Percentiles rank a stretch among this genome's conserved stretches.
These are phyloP conservation scores for Penicillium egyptiacum DNA, from an alignment of 495 filamentous ascomycete species.

Conservation along the genomic window DNA sequence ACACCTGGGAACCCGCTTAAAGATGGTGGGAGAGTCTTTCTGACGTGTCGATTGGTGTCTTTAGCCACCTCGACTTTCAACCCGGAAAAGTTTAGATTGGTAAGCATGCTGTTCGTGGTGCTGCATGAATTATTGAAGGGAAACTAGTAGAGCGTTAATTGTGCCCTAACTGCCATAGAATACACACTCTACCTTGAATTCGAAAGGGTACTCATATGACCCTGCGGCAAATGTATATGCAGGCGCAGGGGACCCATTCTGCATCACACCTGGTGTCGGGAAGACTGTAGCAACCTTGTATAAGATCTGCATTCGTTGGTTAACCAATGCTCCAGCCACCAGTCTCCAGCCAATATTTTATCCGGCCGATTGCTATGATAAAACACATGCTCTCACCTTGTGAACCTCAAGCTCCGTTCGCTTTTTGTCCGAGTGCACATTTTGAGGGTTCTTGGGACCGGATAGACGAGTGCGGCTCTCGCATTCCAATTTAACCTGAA, in stretches of 20 bases:
- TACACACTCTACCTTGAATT: constrained; percentile 66
- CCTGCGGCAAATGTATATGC: constrained; percentile 71
- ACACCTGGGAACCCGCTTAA: constrained; percentile 76
- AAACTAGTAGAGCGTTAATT: constrained; percentile 44
- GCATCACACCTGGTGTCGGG: constrained; percentile 55
- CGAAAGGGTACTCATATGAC: constrained; percentile 83
- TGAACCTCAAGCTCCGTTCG: constrained; percentile 70
- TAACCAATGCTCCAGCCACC: constrained; percentile 12
- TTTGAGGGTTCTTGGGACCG: constrained; percentile 56
- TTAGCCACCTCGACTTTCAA: constrained; percentile 59
- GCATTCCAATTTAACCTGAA: constrained; percentile 93
- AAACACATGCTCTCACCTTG: constrained; percentile 57
- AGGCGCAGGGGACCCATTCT: constrained; percentile 40
- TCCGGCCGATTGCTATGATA: neutral
- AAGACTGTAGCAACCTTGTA: constrained; percentile 67
- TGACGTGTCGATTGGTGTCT: constrained; percentile 65
- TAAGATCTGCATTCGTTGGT: constrained; percentile 51
- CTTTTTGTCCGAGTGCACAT: constrained; percentile 57
- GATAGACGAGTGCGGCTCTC: constrained; percentile 70
- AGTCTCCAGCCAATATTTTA: neutral
- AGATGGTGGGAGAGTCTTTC: constrained; percentile 83
- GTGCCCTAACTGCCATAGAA: neutral
- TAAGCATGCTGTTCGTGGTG: constrained; percentile 56
- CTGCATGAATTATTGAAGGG: constrained; percentile 90
- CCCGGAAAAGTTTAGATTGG: constrained; percentile 56